Percentiles rank a stretch among this genome's conserved stretches.
phyloP scores from a whole-genome alignment of 2,329 filamentous ascomycete species.

The Exophiala sp. region DNA sequence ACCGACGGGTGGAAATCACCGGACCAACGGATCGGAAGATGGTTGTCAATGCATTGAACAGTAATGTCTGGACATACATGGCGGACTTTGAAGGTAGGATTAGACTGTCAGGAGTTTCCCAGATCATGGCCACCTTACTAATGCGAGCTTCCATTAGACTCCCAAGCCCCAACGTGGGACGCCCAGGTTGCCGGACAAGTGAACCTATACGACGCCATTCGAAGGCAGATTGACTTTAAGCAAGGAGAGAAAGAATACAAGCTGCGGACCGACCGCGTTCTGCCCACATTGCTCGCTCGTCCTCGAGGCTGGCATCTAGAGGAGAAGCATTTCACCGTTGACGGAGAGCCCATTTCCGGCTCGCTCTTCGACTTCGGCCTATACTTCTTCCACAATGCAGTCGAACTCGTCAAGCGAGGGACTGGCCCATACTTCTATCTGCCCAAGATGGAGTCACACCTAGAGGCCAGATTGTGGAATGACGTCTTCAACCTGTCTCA shows the following conservation, averaged over 20 bases:
- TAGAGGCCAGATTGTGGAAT: slow-evolving; percentile 96
- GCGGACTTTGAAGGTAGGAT: slow-evolving; percentile 94
- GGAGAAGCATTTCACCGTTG: slow-evolving; percentile 95
- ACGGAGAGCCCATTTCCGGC: slow-evolving; percentile 89
- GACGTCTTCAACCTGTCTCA: slow-evolving; percentile 94
- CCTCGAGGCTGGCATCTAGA: slow-evolving; percentile 96
- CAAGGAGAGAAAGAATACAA: slow-evolving; percentile 94
- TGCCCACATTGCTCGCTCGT: slow-evolving; percentile 88
- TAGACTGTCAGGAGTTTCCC: slow-evolving; percentile 14
- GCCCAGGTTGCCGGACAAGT: slow-evolving; percentile 99
- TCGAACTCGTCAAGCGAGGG: slow-evolving; percentile 76
- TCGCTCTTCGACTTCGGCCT: slow-evolving; percentile 94
- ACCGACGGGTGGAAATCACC: slow-evolving; percentile 93
- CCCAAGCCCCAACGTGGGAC: slow-evolving; percentile 92
- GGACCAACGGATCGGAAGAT: slow-evolving; percentile 97
- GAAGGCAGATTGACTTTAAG: slow-evolving; percentile 92
- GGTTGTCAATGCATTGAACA: slow-evolving; percentile 95
- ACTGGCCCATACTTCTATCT: slow-evolving; percentile 95
- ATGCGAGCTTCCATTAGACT: slow-evolving; percentile 54
- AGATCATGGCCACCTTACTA: neutral
- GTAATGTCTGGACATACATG: slow-evolving; percentile 98
- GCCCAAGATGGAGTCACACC: slow-evolving; percentile 95
- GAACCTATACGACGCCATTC: slow-evolving; percentile 94
- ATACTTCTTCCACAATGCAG: slow-evolving; percentile 98
- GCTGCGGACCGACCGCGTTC: slow-evolving; percentile 78